These are phyloP conservation scores for maize (Zea mays) DNA, from an alignment of 176 grass and related monocot genomes.

Conservation along the genomic window DNA sequence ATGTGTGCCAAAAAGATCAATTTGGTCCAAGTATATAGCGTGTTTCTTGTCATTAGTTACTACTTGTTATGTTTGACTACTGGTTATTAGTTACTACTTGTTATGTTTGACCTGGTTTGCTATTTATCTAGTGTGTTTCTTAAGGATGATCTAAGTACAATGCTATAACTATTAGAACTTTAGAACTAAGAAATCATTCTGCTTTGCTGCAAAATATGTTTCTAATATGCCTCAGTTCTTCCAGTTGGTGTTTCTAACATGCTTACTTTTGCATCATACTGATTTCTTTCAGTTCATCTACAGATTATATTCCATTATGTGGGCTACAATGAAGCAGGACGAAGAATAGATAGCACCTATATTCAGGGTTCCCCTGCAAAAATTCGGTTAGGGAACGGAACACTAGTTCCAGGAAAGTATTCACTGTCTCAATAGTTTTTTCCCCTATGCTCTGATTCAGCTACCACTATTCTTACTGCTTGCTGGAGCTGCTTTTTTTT, in stretches of 20 bases:
- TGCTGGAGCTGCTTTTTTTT: conserved; percentile 20
- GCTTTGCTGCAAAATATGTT: conserved; percentile 7
- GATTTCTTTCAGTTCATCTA: conserved; percentile 28
- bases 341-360: conserved; percentile 97
- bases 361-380: conserved; percentile 87
- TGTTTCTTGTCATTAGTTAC: not conserved
- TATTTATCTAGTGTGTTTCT: conserved; percentile 21
- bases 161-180: not conserved
- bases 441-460: not conserved
- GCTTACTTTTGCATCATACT: conserved; percentile 32
- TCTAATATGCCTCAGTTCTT: not conserved
- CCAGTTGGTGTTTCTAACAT: conserved; percentile 15
- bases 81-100: no score
- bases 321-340: conserved; percentile 95
- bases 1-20: conserved; percentile 1
- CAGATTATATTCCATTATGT: conserved; percentile 88
- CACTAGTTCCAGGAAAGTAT: conserved; percentile 92
- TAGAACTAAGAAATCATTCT: not conserved
- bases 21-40: not conserved
- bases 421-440: not conserved
- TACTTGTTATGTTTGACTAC: conserved; percentile 9
- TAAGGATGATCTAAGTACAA: conserved; percentile 19
- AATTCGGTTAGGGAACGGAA: conserved; percentile 90
- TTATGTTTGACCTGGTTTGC: conserved; percentile 28
- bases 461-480: conserved; percentile 13